These are phyloP conservation scores for Rhizophlyctis rosea DNA, from an alignment of 192 early-diverging fungal genomes.

Conservation along the genomic window DNA sequence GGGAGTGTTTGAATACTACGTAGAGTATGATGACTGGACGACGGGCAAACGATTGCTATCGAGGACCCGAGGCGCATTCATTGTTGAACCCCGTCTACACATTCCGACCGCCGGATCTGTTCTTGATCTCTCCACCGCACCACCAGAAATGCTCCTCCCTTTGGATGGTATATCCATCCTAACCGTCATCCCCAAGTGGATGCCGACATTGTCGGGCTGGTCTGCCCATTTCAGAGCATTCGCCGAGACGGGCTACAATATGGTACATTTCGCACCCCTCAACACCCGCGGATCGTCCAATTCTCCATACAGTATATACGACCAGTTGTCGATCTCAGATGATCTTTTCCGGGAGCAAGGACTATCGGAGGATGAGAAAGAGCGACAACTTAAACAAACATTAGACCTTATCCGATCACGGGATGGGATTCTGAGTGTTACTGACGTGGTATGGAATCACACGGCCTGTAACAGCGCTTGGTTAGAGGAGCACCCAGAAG, in stretches of 20 bases:
- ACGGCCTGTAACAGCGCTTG: slow-evolving; percentile 92
- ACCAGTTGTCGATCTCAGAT: slow-evolving; percentile 87
- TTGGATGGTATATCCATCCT: slow-evolving; percentile 87
- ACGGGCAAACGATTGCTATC: slow-evolving; percentile 13
- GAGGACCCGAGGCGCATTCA: slow-evolving; percentile 62
- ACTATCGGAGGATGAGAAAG: slow-evolving; percentile 57
- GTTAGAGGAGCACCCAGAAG: slow-evolving; percentile 94
- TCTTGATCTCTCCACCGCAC: not conserved
- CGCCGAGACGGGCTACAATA: slow-evolving; percentile 86
- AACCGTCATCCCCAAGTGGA: slow-evolving; percentile 95
- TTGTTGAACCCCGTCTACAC: slow-evolving; percentile 83
- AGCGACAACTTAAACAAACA: slow-evolving; percentile 51
- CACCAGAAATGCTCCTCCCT: slow-evolving; percentile 51
- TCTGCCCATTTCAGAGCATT: slow-evolving; percentile 65
- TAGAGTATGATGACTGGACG: slow-evolving; percentile 52
- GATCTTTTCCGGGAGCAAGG: slow-evolving; percentile 73
- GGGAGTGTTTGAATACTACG: slow-evolving; percentile 87
- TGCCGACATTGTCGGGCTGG: slow-evolving; percentile 83
- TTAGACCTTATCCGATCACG: slow-evolving; percentile 59
- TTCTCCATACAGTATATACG: slow-evolving; percentile 96
- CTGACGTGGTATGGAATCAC: slow-evolving; percentile 99
- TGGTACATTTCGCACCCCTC: slow-evolving; percentile 96
- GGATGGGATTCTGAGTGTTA: slow-evolving; percentile 72
- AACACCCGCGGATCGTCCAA: slow-evolving; percentile 88
- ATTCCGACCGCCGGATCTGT: slow-evolving; percentile 36